These are phyloP conservation scores for Ogataea minuta DNA, from an alignment of 805 yeast species.

Conservation along the genomic window DNA sequence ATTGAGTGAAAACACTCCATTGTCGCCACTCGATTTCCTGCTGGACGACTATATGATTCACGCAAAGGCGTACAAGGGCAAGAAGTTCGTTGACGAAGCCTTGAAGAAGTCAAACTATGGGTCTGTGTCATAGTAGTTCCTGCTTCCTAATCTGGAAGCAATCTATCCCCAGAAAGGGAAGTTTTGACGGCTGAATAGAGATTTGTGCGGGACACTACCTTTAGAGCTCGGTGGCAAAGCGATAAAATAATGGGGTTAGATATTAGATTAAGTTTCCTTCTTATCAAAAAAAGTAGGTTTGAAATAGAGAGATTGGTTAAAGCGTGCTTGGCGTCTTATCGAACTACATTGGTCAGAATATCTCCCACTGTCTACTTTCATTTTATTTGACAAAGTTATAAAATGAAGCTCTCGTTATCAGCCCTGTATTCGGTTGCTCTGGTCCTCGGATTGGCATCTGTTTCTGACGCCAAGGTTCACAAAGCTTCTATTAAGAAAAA, in stretches of 20 bases:
- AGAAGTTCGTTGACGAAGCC: slow-evolving; percentile 4
- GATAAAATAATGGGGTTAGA: slow-evolving; percentile 7
- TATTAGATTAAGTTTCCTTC: slow-evolving; percentile 1
- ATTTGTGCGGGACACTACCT: slow-evolving; percentile 4
- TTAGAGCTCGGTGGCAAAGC: slow-evolving; percentile 9
- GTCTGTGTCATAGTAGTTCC: slow-evolving; percentile 4
- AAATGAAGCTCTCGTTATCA: slow-evolving; percentile 34
- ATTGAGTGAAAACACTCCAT: slow-evolving; percentile 33
- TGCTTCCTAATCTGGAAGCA: slow-evolving; percentile 5
- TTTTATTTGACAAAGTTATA: not conserved
- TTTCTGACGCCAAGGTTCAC: slow-evolving; percentile 43
- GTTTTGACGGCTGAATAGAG: slow-evolving; percentile 1
- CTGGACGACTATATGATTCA: slow-evolving; percentile 27
- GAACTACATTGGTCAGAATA: not conserved
- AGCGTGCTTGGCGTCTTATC: not conserved
- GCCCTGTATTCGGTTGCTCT: slow-evolving; percentile 45
- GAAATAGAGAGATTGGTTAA: slow-evolving; percentile 2
- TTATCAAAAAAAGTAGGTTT: not conserved
- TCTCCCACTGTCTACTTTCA: not conserved
- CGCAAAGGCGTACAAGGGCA: slow-evolving; percentile 3
- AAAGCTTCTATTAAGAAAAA: slow-evolving; percentile 47
- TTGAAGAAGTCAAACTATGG: slow-evolving; percentile 11
- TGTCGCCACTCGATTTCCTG: slow-evolving; percentile 38
- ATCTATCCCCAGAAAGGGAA: not conserved
- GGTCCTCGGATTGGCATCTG: slow-evolving; percentile 32